Evolutionary conservation across 495 filamentous ascomycete species (phyloP).

Genomic region (Neurospora hispaniola): DNA sequence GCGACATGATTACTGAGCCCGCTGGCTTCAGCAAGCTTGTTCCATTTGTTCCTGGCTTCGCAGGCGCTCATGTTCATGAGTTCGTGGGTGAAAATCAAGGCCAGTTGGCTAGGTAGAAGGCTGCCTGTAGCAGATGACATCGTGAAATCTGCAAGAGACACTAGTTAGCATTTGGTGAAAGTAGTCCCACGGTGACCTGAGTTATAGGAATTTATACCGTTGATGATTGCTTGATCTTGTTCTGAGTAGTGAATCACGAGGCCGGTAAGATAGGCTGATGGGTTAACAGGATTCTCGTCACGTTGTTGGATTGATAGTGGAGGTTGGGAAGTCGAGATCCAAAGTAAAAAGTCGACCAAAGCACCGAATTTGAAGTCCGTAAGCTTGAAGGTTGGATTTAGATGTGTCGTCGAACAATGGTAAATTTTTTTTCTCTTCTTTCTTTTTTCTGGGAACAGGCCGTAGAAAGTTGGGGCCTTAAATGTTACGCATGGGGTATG

Average conservation of each 20-base stretch:
- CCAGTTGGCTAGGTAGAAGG: not conserved
- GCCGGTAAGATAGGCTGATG: not conserved
- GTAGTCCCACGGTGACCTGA: not conserved
- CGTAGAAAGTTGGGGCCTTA: not conserved
- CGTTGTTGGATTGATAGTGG: not conserved
- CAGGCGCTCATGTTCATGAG: not conserved
- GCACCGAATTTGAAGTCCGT: no score
- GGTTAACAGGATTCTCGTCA: not conserved
- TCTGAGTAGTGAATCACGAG: not conserved
- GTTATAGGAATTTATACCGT: not conserved
- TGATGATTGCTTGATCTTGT: not conserved
- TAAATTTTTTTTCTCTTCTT: no score
- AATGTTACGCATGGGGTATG: not conserved
- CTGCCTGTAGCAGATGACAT: not conserved
- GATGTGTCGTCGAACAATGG: not conserved
- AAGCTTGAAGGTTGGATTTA: not conserved
- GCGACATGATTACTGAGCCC: no score
- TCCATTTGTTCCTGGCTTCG: not conserved
- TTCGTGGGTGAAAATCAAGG: not conserved
- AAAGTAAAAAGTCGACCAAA: no score
- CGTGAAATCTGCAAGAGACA: not conserved
- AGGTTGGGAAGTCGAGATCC: not conserved
- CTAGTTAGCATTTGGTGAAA: not conserved
- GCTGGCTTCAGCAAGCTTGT: not conserved
- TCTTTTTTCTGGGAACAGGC: no score